These are phyloP conservation scores for Echites panduratus DNA, from an alignment of 257 asterid genomes.

Conservation along the genomic window DNA sequence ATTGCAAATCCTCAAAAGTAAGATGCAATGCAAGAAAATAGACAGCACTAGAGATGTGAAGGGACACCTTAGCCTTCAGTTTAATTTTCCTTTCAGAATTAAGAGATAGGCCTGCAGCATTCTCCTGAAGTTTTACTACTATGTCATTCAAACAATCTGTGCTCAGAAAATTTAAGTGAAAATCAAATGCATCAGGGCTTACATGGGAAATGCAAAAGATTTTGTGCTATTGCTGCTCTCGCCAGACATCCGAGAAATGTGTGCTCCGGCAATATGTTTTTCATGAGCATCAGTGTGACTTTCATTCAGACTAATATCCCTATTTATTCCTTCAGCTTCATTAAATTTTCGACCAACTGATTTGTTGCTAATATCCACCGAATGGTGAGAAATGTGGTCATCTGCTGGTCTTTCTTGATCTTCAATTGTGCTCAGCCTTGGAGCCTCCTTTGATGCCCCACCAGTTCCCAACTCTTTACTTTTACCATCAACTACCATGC, in stretches of 20 bases:
- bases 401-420: background rate
- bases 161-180: background rate
- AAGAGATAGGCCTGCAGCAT: background rate
- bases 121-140: background rate
- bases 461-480: conserved; percentile 28
- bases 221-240: conserved; percentile 45
- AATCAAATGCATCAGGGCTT: conserved; percentile 7
- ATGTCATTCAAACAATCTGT: background rate
- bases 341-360: conserved; percentile 18
- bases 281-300: conserved; percentile 16
- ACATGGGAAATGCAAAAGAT: conserved; percentile 53
- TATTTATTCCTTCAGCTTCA: conserved; percentile 25
- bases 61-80: background rate
- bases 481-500: conserved; percentile 8
- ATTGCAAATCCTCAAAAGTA: background rate
- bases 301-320: conserved; percentile 27
- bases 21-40: background rate
- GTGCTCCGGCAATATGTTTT: background rate
- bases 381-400: conserved; percentile 15
- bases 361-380: conserved; percentile 22
- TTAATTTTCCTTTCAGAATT: background rate
- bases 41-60: background rate
- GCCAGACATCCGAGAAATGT: conserved; percentile 20
- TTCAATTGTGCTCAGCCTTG: conserved; percentile 24
- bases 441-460: conserved; percentile 33